Conservation (phyloP, 2,329 filamentous ascomycete genomes). For the Microcera coccophila region DNA sequence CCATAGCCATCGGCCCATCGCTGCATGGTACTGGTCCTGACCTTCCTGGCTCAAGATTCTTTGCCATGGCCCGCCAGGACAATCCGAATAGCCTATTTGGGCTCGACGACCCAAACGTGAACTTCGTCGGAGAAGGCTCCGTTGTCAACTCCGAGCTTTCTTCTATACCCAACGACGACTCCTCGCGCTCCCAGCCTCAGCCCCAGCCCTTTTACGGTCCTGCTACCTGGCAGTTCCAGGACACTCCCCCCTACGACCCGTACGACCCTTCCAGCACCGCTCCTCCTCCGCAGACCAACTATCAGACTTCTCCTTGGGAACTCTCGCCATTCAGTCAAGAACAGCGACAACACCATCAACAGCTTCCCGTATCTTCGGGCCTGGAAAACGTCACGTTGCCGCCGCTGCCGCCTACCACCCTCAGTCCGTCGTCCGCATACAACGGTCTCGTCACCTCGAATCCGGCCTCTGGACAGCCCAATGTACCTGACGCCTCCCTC, state of each 20-base stretch:
- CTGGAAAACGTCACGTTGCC: constrained; percentile 31
- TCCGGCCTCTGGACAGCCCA: constrained; percentile 22
- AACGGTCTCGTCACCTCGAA: constrained; percentile 24
- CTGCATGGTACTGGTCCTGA: constrained; percentile 26
- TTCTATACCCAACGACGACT: constrained; percentile 30
- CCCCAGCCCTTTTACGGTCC: constrained; percentile 32
- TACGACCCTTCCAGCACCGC: constrained; percentile 39
- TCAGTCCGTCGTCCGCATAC: constrained; percentile 36
- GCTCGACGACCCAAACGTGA: constrained; percentile 41
- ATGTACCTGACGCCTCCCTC: constrained; percentile 32
- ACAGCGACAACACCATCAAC: constrained; percentile 30
- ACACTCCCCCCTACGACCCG: constrained; percentile 45
- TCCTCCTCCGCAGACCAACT: constrained; percentile 32
- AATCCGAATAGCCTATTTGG: constrained; percentile 40
- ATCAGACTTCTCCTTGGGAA: constrained; percentile 35
- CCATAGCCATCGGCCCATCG: constrained; percentile 26
- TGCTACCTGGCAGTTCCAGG: constrained; percentile 47
- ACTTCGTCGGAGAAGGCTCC: constrained; percentile 35
- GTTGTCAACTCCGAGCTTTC: constrained; percentile 32
- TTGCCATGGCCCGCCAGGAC: constrained; percentile 40
- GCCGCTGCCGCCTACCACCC: constrained; percentile 1
- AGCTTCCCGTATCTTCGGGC: constrained; percentile 32
- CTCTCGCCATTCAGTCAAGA: constrained; percentile 27
- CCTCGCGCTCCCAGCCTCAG: constrained; percentile 28
- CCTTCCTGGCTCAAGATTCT: constrained; percentile 26